Base-by-base conservation (phyloP, 2,329 filamentous ascomycete species). In the Stagonosporopsis chrysanthemi region DNA sequence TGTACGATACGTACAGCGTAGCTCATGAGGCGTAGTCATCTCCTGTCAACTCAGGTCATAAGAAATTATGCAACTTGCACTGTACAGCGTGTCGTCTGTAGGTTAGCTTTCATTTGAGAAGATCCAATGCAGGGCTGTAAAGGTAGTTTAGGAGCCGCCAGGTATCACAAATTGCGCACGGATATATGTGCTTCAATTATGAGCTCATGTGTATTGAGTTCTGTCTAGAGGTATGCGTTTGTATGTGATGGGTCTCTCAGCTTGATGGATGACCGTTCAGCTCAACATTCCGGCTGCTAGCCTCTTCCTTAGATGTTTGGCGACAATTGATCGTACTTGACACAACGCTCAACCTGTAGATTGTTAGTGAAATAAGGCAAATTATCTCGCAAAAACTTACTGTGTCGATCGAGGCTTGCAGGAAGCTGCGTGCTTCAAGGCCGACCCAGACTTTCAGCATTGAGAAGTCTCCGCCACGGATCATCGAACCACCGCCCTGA, bases 391-490 rank as follows among this genome's bases (percentile, higher is more conserved):
- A 22, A 40, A 15, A 38, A 83, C 87, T 82, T 75, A 92, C 90
- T 76, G 92, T 92, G 73, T 96, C 92, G 51, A 96, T 86, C 62
- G 91, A 96, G 41, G 91, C 91, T 78, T 96, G 91, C 78, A 97
- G 84, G 77, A 96, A 95, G 66, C 89, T 89, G 61, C 94, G 85
- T 45, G 92, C 90, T 79, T 98, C 94, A 11, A 98, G 81, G 1
- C 94, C 93, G 57, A 91, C 86, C 94, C 94, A 98, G 5, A 97
- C 88, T 68, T 92, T 88, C 65, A 97, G 80, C 90, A 98, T 95
- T 1, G 79, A 81, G 45, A 82, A 76, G 56, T 83, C 81, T 26
- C 80, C 81, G 26, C 78, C 77, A 36, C 77, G 71, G 17, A 82
- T 74, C 72, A 81, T 80, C 0, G 77, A 76, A 4, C 86, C 86